These are phyloP conservation scores for Chloromonas sp. DNA, from an alignment of 163 green algal genomes.

Conservation along the genomic window DNA sequence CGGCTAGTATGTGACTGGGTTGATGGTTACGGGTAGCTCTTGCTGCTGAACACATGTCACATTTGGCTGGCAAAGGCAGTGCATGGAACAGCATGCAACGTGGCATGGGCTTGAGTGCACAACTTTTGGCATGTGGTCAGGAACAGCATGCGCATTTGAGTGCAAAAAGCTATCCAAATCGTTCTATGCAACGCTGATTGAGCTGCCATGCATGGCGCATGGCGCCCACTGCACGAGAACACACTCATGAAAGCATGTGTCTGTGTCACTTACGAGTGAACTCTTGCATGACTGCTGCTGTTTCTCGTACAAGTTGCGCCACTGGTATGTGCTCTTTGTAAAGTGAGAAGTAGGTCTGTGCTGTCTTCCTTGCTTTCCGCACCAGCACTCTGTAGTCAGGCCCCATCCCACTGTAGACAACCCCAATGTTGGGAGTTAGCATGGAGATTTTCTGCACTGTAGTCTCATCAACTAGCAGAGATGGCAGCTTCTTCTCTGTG, in stretches of 20 bases:
- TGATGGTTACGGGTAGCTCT: background rate
- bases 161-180: too few species aligned
- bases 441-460: conserved; percentile 93
- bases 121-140: too few species aligned
- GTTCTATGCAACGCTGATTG: too few species aligned
- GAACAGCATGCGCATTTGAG: too few species aligned
- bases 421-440: conserved; percentile 87
- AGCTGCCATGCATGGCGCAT: too few species aligned
- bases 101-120: too few species aligned
- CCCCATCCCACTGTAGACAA: conserved; percentile 97
- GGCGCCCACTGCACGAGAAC: too few species aligned
- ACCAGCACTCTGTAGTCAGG: conserved; percentile 95
- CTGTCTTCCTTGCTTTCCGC: conserved; percentile 84
- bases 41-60: background rate
- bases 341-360: conserved; percentile 82
- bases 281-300: conserved; percentile 99
- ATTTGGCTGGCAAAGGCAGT: too few species aligned
- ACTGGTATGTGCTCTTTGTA: conserved; percentile 97
- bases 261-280: conserved; percentile 83
- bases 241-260: too few species aligned
- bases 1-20: background rate
- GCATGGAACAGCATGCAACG: too few species aligned
- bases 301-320: conserved; percentile 93
- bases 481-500: conserved; percentile 98
- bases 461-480: conserved; percentile 80